phyloP scores from a whole-genome alignment of 139 green algal genomes.

The Pleodorina starrii region DNA sequence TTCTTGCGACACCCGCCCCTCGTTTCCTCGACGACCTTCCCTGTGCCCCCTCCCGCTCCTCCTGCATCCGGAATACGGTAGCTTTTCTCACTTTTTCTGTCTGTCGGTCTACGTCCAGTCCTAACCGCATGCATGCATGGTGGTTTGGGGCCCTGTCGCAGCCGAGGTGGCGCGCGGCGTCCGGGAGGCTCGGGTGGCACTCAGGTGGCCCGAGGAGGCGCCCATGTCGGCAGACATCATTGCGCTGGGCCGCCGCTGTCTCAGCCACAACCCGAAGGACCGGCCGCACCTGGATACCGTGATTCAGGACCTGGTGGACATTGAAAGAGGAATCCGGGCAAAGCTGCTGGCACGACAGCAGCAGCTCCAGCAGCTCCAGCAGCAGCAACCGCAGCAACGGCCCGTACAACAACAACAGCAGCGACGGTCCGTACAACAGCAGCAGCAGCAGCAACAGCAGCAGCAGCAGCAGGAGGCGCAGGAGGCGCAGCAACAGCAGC shows the following conservation, averaged over 20 bases:
- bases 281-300: background rate
- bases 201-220: background rate
- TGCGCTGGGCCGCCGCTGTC: conserved; percentile 12
- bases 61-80: background rate
- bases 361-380: background rate
- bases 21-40: background rate
- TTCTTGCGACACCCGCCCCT: background rate
- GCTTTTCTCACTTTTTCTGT: background rate
- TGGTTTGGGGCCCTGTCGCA: background rate
- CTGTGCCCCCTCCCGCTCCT: background rate
- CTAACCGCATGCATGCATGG: no score
- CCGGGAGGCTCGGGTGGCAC: background rate
- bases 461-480: background rate
- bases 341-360: background rate
- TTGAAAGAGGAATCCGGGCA: conserved; percentile 1
- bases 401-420: background rate
- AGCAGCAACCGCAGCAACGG: background rate
- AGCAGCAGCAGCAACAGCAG: background rate
- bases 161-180: background rate
- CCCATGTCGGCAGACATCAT: background rate
- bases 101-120: background rate
- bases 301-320: background rate
- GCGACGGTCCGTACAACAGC: background rate
- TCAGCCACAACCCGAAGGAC: background rate
- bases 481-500: background rate